phyloP scores from a whole-genome alignment of 805 yeast genomes.

The Cyberlindnera subsufficiens region DNA sequence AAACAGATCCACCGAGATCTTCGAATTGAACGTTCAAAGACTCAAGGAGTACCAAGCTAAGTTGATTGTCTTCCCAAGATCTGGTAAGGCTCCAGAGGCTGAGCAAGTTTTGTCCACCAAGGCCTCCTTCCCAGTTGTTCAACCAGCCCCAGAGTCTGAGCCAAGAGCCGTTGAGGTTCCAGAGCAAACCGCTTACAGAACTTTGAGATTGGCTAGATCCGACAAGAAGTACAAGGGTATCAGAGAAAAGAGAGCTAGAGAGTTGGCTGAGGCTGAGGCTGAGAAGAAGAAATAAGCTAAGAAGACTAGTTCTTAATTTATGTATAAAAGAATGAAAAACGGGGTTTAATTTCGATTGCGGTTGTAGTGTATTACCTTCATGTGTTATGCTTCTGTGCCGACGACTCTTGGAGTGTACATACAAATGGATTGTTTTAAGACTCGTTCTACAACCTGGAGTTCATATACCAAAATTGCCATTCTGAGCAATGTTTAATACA shows the following conservation, averaged over 20 bases:
- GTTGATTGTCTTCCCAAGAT: slow-evolving; percentile 93
- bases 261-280: slow-evolving; percentile 98
- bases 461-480: no score
- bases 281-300: slow-evolving; percentile 89
- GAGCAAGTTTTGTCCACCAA: slow-evolving; percentile 70
- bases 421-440: no score
- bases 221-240: slow-evolving; percentile 91
- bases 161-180: slow-evolving; percentile 80
- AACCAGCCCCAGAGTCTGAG: slow-evolving; percentile 62
- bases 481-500: no score
- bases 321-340: slow-evolving; percentile 21
- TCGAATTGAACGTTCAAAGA: slow-evolving; percentile 92
- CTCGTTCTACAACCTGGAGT: no score
- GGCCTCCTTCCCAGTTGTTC: slow-evolving; percentile 88
- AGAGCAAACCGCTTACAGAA: slow-evolving; percentile 79
- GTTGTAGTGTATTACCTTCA: background rate
- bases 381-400: background rate
- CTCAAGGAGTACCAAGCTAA: slow-evolving; percentile 94
- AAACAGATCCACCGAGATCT: slow-evolving; percentile 95
- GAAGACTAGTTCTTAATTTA: slow-evolving; percentile 10
- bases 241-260: slow-evolving; percentile 97
- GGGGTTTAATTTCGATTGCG: slow-evolving; percentile 5
- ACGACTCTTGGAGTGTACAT: no score
- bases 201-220: slow-evolving; percentile 93
- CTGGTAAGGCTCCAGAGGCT: slow-evolving; percentile 76